Percentiles rank a stretch among this genome's conserved stretches.
Evolutionary conservation across 106 monocot genomes (phyloP).

Genomic region (Dendrobium officinale): DNA sequence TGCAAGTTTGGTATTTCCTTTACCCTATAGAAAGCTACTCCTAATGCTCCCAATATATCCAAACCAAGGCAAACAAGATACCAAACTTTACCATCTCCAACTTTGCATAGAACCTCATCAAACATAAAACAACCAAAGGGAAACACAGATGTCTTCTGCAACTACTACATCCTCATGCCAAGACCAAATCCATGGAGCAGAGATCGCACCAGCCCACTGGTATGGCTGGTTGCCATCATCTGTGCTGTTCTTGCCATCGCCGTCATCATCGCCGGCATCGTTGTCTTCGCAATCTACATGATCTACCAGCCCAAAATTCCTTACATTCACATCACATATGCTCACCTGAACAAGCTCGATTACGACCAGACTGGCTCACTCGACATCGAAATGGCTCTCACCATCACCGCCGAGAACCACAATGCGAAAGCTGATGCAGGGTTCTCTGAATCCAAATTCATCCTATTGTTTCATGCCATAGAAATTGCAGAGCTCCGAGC

Average conservation of each 20-base stretch:
- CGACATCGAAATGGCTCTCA: constrained; percentile 27
- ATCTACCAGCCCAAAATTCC: constrained; percentile 67
- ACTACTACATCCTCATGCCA: neutral
- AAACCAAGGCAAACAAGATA: constrained; percentile 24
- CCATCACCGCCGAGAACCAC: constrained; percentile 47
- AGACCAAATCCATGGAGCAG: neutral
- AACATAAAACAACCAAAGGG: constrained; percentile 3
- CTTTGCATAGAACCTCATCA: neutral
- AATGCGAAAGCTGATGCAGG: constrained; percentile 35
- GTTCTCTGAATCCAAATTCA: constrained; percentile 34
- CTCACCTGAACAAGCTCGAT: constrained; percentile 39
- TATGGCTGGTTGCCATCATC: constrained; percentile 52
- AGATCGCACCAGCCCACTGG: constrained; percentile 29
- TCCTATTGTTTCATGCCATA: constrained; percentile 34
- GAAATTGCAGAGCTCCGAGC: constrained; percentile 47
- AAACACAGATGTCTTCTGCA: neutral
- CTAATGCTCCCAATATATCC: neutral
- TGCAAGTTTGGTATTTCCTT: constrained; percentile 14
- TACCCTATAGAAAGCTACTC: neutral
- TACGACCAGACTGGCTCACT: constrained; percentile 64
- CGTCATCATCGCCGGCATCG: constrained; percentile 49
- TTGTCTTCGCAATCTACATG: constrained; percentile 49
- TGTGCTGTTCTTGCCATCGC: constrained; percentile 53
- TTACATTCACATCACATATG: constrained; percentile 30
- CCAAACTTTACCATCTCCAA: constrained; percentile 14